Percentiles rank a stretch among this genome's conserved stretches.
phyloP scores from a whole-genome alignment of 345 rosid species.

The Pistacia integerrima region DNA sequence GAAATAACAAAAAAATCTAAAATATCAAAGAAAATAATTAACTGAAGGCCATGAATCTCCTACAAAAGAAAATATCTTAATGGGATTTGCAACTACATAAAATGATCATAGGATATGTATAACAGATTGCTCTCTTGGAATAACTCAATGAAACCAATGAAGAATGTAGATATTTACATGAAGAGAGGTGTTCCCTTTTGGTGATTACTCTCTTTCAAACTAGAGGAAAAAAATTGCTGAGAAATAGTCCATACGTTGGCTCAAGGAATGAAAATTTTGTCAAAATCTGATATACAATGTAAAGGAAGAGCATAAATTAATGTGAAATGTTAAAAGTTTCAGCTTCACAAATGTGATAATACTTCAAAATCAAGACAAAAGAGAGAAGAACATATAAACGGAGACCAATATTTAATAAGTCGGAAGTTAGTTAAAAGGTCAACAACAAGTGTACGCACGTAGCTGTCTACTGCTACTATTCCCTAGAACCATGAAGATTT shows the following conservation, averaged over 20 bases:
- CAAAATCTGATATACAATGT: not conserved
- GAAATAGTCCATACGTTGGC: not conserved
- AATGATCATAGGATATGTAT: not conserved
- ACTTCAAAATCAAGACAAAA: not conserved
- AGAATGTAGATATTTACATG: not conserved
- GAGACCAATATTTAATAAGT: not conserved
- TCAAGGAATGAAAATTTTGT: not conserved
- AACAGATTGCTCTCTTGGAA: not conserved
- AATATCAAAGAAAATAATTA: not conserved
- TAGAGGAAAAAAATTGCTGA: not conserved
- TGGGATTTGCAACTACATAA: not conserved
- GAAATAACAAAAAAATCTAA: slow-evolving; percentile 13
- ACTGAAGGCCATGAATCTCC: not conserved
- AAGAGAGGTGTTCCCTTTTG: not conserved
- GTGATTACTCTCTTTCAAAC: not conserved
- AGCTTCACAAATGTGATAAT: not conserved
- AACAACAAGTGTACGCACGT: not conserved
- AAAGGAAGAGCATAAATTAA: not conserved
- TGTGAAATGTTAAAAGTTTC: not conserved
- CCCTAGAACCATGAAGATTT: not conserved
- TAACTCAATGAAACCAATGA: not conserved
- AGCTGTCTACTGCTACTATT: not conserved
- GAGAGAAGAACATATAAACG: not conserved
- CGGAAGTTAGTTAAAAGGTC: not conserved
- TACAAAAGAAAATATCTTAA: not conserved